These are phyloP conservation scores for Mortierella sp. DNA, from an alignment of 371 early-diverging fungal genomes.

Conservation along the genomic window DNA sequence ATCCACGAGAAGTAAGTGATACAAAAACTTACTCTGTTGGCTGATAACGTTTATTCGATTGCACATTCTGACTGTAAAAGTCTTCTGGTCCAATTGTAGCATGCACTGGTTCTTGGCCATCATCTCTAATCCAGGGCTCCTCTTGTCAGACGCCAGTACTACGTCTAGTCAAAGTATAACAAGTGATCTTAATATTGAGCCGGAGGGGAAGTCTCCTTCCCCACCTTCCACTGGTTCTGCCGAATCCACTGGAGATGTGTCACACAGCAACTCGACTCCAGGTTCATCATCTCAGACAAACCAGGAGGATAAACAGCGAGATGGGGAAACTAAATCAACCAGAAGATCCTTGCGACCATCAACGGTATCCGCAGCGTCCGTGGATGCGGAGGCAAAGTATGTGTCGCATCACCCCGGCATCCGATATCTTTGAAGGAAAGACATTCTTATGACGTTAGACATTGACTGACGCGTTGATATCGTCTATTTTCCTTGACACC, in stretches of 20 bases:
- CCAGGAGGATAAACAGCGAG: background rate
- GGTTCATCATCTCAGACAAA: background rate
- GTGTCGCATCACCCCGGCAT: background rate
- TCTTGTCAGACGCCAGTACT: conserved; percentile 2
- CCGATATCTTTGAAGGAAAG: background rate
- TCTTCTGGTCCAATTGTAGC: conserved; percentile 12
- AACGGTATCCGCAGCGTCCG: background rate
- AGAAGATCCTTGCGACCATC: conserved; percentile 17
- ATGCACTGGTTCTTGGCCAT: conserved; percentile 77
- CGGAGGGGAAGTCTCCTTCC: background rate
- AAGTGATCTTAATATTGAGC: background rate
- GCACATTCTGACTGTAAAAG: background rate
- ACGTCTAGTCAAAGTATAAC: background rate
- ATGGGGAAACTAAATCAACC: background rate
- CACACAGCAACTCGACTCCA: background rate
- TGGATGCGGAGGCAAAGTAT: conserved; percentile 31
- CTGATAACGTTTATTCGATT: background rate
- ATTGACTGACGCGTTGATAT: too few relatives aligned
- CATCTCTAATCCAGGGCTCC: conserved; percentile 61
- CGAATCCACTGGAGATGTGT: too few relatives aligned
- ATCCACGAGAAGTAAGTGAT: conserved; percentile 70
- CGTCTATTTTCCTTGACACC: background rate
- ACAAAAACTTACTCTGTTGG: background rate
- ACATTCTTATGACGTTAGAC: background rate
- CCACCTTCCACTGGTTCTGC: too few relatives aligned